A percentile compares a stretch with the other conserved stretches of the same genome.
These are phyloP conservation scores for Penicillium fuscoglaucum DNA, from an alignment of 2,329 filamentous ascomycete species.

Conservation along the genomic window DNA sequence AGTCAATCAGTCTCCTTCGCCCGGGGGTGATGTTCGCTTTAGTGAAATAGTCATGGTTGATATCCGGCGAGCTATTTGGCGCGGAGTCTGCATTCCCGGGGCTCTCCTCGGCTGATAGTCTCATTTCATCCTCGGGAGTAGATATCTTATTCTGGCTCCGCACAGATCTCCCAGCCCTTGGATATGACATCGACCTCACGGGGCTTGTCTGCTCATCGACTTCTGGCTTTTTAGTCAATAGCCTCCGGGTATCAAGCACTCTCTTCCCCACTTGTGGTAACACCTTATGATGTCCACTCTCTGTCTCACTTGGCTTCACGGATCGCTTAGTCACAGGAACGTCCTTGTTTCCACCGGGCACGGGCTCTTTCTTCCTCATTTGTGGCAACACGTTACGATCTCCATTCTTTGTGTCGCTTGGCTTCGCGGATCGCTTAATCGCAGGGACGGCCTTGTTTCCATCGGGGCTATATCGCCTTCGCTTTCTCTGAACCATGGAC, in stretches of 20 bases:
- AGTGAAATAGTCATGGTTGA: neutral
- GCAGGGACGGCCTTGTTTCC: neutral
- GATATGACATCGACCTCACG: neutral
- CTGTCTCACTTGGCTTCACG: neutral
- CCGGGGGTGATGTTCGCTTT: conserved; percentile 20
- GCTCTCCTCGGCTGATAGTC: neutral
- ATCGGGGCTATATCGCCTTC: conserved; percentile 17
- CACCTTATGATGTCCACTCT: neutral
- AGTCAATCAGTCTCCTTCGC: conserved; percentile 40
- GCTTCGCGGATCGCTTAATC: neutral
- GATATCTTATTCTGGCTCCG: neutral
- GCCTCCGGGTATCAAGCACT: neutral
- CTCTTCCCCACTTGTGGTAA: neutral
- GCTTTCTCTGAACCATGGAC: conserved; percentile 20
- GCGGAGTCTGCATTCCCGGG: neutral
- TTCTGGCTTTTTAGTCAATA: neutral
- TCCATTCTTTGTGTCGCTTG: neutral
- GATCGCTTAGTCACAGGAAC: neutral
- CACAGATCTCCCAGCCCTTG: neutral
- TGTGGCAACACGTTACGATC: neutral
- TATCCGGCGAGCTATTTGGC: neutral
- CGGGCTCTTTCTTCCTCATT: neutral
- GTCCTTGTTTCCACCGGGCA: neutral
- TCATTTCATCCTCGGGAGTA: neutral
- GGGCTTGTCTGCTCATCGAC: neutral